Conservation (phyloP, 2,329 filamentous ascomycete genomes). For the Paraconiothyrium brasiliense region DNA sequence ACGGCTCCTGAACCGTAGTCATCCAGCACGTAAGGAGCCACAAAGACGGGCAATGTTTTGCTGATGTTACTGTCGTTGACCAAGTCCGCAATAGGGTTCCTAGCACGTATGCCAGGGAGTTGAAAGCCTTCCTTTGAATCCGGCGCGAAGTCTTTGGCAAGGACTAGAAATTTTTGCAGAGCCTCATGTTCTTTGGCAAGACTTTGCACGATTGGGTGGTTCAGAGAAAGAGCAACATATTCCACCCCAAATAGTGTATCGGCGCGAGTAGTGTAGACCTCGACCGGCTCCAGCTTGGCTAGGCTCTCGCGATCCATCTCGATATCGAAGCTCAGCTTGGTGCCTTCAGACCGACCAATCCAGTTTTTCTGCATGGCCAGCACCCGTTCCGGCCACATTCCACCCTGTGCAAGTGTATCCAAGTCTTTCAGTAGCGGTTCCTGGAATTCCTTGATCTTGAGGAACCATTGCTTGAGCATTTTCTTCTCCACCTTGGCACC, state of each 20-base stretch:
- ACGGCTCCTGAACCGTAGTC: constrained; percentile 89
- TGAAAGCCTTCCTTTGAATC: constrained; percentile 72
- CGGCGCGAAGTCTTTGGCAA: constrained; percentile 61
- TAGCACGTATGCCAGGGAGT: constrained; percentile 58
- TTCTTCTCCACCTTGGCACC: constrained; percentile 84
- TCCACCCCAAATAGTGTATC: constrained; percentile 90
- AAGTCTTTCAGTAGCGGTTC: constrained; percentile 77
- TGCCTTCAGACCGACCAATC: constrained; percentile 82
- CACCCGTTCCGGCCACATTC: constrained; percentile 83
- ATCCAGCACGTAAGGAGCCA: constrained; percentile 84
- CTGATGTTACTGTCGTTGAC: constrained; percentile 59
- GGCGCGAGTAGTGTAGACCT: constrained; percentile 84
- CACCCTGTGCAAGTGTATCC: constrained; percentile 68
- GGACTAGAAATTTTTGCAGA: constrained; percentile 73
- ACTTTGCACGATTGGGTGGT: constrained; percentile 73
- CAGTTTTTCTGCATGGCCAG: constrained; percentile 86
- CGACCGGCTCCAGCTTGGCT: constrained; percentile 60
- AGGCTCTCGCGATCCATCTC: constrained; percentile 49
- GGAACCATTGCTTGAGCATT: constrained; percentile 87
- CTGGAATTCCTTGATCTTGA: constrained; percentile 82
- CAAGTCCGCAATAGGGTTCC: constrained; percentile 60
- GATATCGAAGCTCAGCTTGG: constrained; percentile 75
- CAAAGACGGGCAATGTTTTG: constrained; percentile 75
- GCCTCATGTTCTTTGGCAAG: constrained; percentile 68
- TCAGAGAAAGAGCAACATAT: constrained; percentile 80